These are phyloP conservation scores for Parafenestella ontariensis DNA, from an alignment of 2,329 filamentous ascomycete species.

Conservation along the genomic window DNA sequence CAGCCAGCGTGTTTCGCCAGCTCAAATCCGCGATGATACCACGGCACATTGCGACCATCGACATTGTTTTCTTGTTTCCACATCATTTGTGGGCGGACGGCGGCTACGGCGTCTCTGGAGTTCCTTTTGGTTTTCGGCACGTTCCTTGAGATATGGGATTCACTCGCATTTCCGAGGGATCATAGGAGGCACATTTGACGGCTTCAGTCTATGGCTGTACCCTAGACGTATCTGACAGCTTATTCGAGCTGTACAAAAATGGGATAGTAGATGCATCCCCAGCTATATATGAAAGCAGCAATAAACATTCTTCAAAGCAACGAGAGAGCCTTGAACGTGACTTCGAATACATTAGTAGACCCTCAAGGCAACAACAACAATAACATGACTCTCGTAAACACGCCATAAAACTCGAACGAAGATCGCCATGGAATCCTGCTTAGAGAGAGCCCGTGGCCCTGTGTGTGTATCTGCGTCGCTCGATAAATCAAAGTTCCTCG, in stretches of 20 bases:
- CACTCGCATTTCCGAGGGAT: background rate
- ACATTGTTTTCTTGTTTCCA: background rate
- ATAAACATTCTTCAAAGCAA: background rate
- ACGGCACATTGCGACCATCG: slow-evolving; percentile 11
- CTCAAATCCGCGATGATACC: slow-evolving; percentile 11
- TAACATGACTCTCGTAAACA: background rate
- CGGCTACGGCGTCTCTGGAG: slow-evolving; percentile 7
- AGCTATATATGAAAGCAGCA: slow-evolving; percentile 8
- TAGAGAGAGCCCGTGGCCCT: too few species aligned
- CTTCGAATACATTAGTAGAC: background rate
- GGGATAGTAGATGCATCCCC: background rate
- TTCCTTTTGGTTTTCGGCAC: slow-evolving; percentile 4
- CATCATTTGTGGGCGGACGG: background rate
- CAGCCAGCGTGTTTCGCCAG: background rate
- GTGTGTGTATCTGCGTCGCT: too few species aligned
- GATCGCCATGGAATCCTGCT: too few species aligned
- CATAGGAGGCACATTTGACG: background rate
- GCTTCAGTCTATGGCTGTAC: slow-evolving; percentile 2
- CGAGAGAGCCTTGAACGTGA: background rate
- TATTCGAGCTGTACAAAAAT: background rate
- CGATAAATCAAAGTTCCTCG: background rate
- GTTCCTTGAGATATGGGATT: background rate
- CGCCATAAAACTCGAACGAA: too few species aligned
- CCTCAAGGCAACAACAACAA: background rate
- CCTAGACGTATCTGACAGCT: background rate